phyloP scores from a whole-genome alignment of 2,329 filamentous ascomycete species.

The Rutstroemia sp. region DNA sequence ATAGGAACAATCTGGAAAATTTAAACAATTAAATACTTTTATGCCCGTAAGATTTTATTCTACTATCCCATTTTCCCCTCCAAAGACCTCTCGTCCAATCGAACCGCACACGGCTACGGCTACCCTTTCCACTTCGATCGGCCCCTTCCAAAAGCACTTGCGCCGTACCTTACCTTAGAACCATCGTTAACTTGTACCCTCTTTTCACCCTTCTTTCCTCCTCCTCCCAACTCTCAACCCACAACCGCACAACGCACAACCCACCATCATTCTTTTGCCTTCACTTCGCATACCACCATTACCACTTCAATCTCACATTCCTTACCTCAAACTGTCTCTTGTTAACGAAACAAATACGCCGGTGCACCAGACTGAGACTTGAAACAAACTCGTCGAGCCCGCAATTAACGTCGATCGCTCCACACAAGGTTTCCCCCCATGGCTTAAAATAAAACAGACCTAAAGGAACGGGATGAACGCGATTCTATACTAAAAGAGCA shows the following conservation, averaged over 20 bases:
- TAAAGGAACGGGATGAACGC: slow-evolving; percentile 3
- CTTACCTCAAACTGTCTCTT: background rate
- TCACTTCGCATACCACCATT: background rate
- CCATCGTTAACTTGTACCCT: background rate
- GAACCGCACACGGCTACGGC: background rate
- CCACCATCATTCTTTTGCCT: background rate
- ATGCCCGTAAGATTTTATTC: no score
- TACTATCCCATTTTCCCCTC: background rate
- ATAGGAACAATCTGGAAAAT: no score
- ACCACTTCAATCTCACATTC: slow-evolving; percentile 5
- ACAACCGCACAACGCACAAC: background rate
- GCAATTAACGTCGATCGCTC: background rate
- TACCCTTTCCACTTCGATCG: background rate
- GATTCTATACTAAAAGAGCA: background rate
- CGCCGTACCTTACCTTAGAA: no score
- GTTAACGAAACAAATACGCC: background rate
- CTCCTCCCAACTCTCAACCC: background rate
- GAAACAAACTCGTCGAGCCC: background rate
- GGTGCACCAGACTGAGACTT: background rate
- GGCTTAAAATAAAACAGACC: background rate
- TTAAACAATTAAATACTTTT: no score
- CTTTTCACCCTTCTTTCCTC: background rate
- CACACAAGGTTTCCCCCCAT: background rate
- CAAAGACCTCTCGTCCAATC: background rate
- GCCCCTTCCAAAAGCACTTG: background rate